Percentiles rank a stretch among this genome's conserved stretches.
phyloP scores from a whole-genome alignment of 495 filamentous ascomycete genomes.

The Aspergillus asperescens region DNA sequence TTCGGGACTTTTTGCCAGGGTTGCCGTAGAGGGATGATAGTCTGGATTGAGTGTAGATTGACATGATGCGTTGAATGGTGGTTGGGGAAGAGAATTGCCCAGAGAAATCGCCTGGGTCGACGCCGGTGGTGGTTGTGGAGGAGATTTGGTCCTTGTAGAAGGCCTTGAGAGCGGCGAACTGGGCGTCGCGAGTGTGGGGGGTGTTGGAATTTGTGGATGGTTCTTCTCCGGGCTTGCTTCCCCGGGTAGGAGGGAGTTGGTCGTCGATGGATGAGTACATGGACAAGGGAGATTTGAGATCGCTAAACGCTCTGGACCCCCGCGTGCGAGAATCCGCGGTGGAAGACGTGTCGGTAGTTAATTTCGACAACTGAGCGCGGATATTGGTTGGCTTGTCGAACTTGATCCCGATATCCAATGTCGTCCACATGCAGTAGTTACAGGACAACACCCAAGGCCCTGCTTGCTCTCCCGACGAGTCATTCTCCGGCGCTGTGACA shows the following conservation, averaged over 20 bases:
- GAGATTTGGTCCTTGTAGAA: slow-evolving; percentile 71
- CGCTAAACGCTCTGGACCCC: slow-evolving; percentile 32
- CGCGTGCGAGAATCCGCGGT: slow-evolving; percentile 20
- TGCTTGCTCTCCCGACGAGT: slow-evolving; percentile 30
- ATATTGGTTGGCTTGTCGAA: slow-evolving; percentile 86
- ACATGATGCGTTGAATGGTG: slow-evolving; percentile 83
- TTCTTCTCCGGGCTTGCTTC: slow-evolving; percentile 13
- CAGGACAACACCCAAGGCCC: slow-evolving; percentile 79
- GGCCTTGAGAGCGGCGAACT: slow-evolving; percentile 53
- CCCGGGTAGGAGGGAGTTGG: slow-evolving; percentile 15
- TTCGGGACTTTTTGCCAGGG: slow-evolving; percentile 60
- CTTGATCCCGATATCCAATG: slow-evolving; percentile 79
- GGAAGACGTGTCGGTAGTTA: slow-evolving; percentile 26
- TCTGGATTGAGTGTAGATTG: slow-evolving; percentile 62
- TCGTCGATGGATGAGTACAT: slow-evolving; percentile 36
- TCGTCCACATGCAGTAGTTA: slow-evolving; percentile 86
- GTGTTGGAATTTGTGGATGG: slow-evolving; percentile 16
- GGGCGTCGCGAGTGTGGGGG: slow-evolving; percentile 33
- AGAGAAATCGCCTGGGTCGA: slow-evolving; percentile 46
- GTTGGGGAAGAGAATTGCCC: slow-evolving; percentile 73
- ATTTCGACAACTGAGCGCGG: slow-evolving; percentile 64
- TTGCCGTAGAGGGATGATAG: slow-evolving; percentile 41
- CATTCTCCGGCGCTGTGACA: slow-evolving; percentile 59
- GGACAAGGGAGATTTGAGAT: slow-evolving; percentile 40
- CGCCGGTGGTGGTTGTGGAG: slow-evolving; percentile 49